Conservation (phyloP, 306 rosid species). For the Argentina anserina region DNA sequence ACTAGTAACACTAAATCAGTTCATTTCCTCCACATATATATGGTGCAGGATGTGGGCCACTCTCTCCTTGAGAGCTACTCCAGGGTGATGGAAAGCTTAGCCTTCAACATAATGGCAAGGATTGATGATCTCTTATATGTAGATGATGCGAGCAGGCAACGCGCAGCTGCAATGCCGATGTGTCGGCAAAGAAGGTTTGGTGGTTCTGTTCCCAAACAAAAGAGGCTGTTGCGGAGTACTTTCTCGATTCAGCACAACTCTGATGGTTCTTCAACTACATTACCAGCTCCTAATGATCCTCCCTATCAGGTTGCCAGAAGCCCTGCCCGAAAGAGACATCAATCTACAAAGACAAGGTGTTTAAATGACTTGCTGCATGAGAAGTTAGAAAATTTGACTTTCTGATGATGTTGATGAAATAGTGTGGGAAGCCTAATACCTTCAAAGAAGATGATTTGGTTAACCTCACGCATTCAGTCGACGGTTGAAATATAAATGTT, state of each 20-base stretch:
- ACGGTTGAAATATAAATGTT: not conserved
- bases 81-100: slow-evolving; percentile 49
- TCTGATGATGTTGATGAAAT: not conserved
- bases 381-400: slow-evolving; percentile 20
- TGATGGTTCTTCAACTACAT: slow-evolving; percentile 16
- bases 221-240: slow-evolving; percentile 19
- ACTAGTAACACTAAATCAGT: not conserved
- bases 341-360: slow-evolving; percentile 2
- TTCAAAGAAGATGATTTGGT: not conserved
- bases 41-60: slow-evolving; percentile 43
- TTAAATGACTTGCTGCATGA: slow-evolving; percentile 17
- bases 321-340: slow-evolving; percentile 9
- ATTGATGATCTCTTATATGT: slow-evolving; percentile 48
- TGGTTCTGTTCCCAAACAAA: slow-evolving; percentile 19
- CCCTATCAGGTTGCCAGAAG: slow-evolving; percentile 12
- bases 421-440: slow-evolving; percentile 5
- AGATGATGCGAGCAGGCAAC: slow-evolving; percentile 40
- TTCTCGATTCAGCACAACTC: slow-evolving; percentile 17
- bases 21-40: not conserved
- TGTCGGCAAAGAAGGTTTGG: slow-evolving; percentile 25
- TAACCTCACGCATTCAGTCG: not conserved
- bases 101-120: slow-evolving; percentile 47
- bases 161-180: slow-evolving; percentile 25
- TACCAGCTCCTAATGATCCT: slow-evolving; percentile 2
- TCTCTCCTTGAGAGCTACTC: slow-evolving; percentile 53